Conservation (phyloP, 1,284 basidiomycete genomes). For the Rhodotorula sp. region DNA sequence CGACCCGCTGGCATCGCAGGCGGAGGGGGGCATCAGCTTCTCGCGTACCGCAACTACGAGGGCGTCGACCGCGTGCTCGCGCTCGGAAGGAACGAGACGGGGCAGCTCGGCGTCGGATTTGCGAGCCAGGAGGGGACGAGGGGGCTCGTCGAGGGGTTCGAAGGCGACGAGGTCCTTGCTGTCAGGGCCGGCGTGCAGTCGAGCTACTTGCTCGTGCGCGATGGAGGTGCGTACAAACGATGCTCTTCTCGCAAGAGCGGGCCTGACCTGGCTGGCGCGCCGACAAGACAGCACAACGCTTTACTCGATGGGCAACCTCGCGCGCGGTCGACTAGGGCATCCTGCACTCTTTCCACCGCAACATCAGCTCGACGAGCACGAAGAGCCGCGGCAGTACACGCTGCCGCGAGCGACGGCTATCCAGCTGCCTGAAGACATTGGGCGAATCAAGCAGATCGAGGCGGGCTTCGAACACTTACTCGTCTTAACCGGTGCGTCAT, state of each 20-base stretch:
- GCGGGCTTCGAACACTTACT: constrained; percentile 43
- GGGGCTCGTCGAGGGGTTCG: constrained; percentile 43
- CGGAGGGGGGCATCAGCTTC: constrained; percentile 33
- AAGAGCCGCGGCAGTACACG: constrained; percentile 32
- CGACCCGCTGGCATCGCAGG: constrained; percentile 10
- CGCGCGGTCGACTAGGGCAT: constrained; percentile 31
- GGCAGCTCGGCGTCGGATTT: constrained; percentile 43
- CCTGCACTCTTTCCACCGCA: constrained; percentile 12
- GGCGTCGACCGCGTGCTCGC: constrained; percentile 39
- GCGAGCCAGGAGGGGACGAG: constrained; percentile 43
- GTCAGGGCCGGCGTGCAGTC: constrained; percentile 18
- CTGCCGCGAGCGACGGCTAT: constrained; percentile 33
- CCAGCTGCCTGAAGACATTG: background rate
- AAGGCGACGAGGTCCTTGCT: constrained; percentile 21
- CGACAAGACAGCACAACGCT: constrained; percentile 25
- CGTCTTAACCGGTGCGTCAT: constrained; percentile 36
- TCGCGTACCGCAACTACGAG: constrained; percentile 26
- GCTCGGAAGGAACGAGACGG: constrained; percentile 42
- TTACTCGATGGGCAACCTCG: constrained; percentile 30
- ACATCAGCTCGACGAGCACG: background rate
- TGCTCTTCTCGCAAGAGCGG: background rate
- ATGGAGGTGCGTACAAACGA: constrained; percentile 14
- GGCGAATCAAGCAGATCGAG: constrained; percentile 30
- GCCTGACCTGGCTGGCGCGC: background rate
- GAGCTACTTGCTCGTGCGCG: constrained; percentile 29